phyloP scores from a whole-genome alignment of 2,329 filamentous ascomycete species.

The Coniochaeta pulveracea region DNA sequence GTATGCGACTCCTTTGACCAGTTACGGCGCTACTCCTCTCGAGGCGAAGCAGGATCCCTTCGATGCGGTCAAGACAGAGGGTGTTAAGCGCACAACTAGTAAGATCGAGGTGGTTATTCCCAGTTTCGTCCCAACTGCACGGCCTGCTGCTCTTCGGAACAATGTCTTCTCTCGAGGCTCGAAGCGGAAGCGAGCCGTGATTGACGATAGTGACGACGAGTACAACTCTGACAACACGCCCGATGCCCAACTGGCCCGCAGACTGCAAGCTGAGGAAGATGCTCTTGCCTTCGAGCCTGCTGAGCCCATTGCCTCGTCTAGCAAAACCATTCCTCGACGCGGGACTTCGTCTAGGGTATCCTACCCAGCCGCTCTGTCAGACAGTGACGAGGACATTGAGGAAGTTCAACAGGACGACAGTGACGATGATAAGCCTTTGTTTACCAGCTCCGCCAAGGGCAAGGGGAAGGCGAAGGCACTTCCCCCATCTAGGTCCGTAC shows the following conservation, averaged over 20 bases:
- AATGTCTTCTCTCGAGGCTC: constrained; percentile 36
- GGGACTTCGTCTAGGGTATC: too few species aligned
- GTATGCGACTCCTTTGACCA: constrained; percentile 31
- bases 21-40: constrained; percentile 26
- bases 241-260: constrained; percentile 42
- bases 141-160: constrained; percentile 27
- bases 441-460: too few species aligned
- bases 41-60: too few species aligned
- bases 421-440: neutral
- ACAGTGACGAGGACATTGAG: too few species aligned
- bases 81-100: constrained; percentile 12
- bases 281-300: neutral
- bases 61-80: constrained; percentile 12
- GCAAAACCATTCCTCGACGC: too few species aligned
- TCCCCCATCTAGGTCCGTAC: too few species aligned
- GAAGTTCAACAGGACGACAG: too few species aligned
- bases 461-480: neutral
- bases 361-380: too few species aligned
- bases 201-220: constrained; percentile 29
- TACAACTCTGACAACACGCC: constrained; percentile 24
- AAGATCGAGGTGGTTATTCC: constrained; percentile 24
- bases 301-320: neutral
- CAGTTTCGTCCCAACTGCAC: constrained; percentile 14
- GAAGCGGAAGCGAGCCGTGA: constrained; percentile 30
- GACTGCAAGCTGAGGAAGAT: constrained; percentile 40